Evolutionary conservation across 1,284 basidiomycete species (phyloP).

Genomic region (Pseudozyma hubeiensis): DNA sequence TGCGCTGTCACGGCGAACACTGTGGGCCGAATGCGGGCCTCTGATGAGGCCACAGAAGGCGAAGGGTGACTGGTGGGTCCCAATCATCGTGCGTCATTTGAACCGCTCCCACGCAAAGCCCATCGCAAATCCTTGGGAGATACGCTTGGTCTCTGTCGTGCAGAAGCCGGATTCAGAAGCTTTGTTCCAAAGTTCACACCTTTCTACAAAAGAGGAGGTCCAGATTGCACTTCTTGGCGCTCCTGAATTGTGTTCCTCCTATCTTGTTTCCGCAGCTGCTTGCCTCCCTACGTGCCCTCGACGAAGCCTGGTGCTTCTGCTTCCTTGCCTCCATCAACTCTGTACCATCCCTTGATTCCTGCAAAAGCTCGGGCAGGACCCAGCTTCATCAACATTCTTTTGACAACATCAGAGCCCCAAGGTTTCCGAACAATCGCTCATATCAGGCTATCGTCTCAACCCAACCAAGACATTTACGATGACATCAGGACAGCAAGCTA

Average conservation of each 20-base stretch:
- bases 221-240: too few species aligned
- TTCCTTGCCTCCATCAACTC: not conserved
- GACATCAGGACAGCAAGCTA: not conserved
- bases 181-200: too few species aligned
- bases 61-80: too few species aligned
- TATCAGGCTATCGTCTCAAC: not conserved
- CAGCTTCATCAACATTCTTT: conserved; percentile 6
- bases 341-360: conserved; percentile 1
- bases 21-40: too few species aligned
- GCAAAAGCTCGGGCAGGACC: conserved; percentile 8
- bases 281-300: not conserved
- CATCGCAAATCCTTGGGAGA: too few species aligned
- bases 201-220: too few species aligned
- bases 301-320: conserved; percentile 13
- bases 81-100: too few species aligned
- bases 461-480: not conserved
- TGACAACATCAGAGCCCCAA: not conserved
- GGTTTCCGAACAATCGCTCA: not conserved
- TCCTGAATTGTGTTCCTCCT: not conserved
- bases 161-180: too few species aligned
- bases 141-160: too few species aligned
- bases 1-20: too few species aligned
- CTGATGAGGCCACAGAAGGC: too few species aligned
- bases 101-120: too few species aligned
- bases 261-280: not conserved